Conservation (phyloP, 495 filamentous ascomycete species). For the Aspergillus diversus region DNA sequence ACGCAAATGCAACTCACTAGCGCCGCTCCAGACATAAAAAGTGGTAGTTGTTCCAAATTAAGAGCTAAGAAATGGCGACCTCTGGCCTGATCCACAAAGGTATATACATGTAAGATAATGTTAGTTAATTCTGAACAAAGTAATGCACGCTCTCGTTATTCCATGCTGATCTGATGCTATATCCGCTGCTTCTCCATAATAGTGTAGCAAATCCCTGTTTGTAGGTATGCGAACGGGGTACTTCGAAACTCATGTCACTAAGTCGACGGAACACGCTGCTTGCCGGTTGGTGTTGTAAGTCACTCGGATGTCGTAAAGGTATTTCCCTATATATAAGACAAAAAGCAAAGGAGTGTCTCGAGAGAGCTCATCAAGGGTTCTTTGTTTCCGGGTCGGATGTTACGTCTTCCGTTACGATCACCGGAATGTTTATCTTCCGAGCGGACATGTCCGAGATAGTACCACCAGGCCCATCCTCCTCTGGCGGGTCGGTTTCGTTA, state of each 20-base stretch:
- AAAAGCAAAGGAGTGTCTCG: not conserved
- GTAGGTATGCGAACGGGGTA: too few relatives aligned
- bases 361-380: not conserved
- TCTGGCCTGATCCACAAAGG: too few relatives aligned
- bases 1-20: too few relatives aligned
- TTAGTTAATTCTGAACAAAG: too few relatives aligned
- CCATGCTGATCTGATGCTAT: too few relatives aligned
- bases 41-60: too few relatives aligned
- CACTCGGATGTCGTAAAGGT: not conserved
- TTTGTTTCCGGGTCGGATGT: conserved; percentile 10
- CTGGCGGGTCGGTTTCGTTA: not conserved
- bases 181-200: too few relatives aligned
- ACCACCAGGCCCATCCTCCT: not conserved
- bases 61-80: too few relatives aligned
- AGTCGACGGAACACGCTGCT: not conserved
- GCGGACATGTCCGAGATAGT: conserved; percentile 1
- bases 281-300: not conserved
- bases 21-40: too few relatives aligned
- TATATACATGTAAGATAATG: too few relatives aligned
- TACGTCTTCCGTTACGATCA: conserved; percentile 28
- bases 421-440: conserved; percentile 25
- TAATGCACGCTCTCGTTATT: too few relatives aligned
- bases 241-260: not conserved
- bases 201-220: too few relatives aligned
- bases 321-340: not conserved